Percentiles rank a stretch among this genome's conserved stretches.
Evolutionary conservation across 2,329 filamentous ascomycete genomes (phyloP).

Genomic region (Pseudogymnoascus sp.): DNA sequence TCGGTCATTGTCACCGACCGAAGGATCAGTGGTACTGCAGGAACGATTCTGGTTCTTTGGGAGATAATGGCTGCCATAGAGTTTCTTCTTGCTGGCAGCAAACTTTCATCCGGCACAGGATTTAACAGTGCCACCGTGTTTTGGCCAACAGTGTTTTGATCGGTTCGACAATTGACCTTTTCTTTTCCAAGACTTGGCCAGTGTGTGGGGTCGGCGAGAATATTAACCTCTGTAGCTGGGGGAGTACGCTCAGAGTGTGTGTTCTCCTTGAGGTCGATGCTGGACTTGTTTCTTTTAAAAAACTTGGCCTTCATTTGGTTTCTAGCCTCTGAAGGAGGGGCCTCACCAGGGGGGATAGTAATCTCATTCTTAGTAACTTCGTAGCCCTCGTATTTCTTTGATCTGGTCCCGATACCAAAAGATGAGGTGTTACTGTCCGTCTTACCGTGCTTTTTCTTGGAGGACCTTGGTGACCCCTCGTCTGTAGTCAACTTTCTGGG

Average conservation of each 20-base stretch:
- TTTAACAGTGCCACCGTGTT: neutral
- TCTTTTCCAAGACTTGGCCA: constrained; percentile 10
- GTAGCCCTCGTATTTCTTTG: constrained; percentile 4
- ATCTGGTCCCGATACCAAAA: neutral
- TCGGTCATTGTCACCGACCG: neutral
- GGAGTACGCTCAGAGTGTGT: neutral
- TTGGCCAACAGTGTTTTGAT: neutral
- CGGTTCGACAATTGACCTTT: neutral
- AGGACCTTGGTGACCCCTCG: neutral
- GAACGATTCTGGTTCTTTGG: neutral
- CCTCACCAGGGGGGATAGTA: neutral
- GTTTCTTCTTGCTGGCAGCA: neutral
- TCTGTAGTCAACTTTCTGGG: neutral
- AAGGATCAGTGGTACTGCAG: neutral
- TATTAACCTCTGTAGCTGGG: neutral
- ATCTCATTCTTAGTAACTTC: neutral
- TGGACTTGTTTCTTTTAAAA: neutral
- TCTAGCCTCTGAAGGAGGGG: neutral
- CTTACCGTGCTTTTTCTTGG: neutral
- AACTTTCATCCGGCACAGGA: neutral
- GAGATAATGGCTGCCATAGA: constrained; percentile 3
- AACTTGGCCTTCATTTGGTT: neutral
- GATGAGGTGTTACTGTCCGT: constrained; percentile 5
- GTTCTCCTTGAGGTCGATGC: constrained; percentile 7
- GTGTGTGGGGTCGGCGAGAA: constrained; percentile 3